These are phyloP conservation scores for Pleurotus tuoliensis DNA, from an alignment of 768 basidiomycete species.

Conservation along the genomic window DNA sequence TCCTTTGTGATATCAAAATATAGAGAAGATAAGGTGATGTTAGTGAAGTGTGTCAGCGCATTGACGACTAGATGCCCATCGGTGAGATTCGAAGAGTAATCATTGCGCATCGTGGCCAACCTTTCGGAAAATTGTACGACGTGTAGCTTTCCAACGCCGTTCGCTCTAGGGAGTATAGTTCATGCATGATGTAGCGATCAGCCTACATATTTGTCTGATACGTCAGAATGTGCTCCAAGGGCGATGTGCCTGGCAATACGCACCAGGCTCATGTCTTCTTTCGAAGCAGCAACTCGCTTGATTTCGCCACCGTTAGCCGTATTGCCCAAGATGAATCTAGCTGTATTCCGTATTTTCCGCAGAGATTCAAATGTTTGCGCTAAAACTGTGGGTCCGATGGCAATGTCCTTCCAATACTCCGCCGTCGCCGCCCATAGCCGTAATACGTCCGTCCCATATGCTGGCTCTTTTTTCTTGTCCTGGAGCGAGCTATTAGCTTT, in stretches of 20 bases:
- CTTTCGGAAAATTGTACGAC: constrained; percentile 78
- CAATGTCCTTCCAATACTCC: constrained; percentile 86
- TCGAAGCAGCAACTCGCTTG: constrained; percentile 32
- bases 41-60: constrained; percentile 72
- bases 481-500: constrained; percentile 19
- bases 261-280: constrained; percentile 61
- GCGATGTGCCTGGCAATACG: constrained; percentile 22
- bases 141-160: constrained; percentile 66
- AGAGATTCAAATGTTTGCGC: constrained; percentile 71
- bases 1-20: constrained; percentile 95
- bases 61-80: constrained; percentile 53
- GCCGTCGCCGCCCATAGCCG: constrained; percentile 90
- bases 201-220: constrained; percentile 38
- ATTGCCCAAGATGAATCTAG: constrained; percentile 84
- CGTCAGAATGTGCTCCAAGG: not conserved
- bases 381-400: constrained; percentile 76
- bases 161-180: constrained; percentile 70
- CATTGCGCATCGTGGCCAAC: constrained; percentile 32
- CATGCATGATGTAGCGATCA: constrained; percentile 85
- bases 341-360: constrained; percentile 82
- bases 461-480: constrained; percentile 69
- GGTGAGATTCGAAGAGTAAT: not conserved
- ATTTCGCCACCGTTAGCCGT: constrained; percentile 29
- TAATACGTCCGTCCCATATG: constrained; percentile 82
- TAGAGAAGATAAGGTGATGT: constrained; percentile 80